Evolutionary conservation across 169 alveolate genomes (phyloP).

Genomic region (Gregarina niphandrodes): DNA sequence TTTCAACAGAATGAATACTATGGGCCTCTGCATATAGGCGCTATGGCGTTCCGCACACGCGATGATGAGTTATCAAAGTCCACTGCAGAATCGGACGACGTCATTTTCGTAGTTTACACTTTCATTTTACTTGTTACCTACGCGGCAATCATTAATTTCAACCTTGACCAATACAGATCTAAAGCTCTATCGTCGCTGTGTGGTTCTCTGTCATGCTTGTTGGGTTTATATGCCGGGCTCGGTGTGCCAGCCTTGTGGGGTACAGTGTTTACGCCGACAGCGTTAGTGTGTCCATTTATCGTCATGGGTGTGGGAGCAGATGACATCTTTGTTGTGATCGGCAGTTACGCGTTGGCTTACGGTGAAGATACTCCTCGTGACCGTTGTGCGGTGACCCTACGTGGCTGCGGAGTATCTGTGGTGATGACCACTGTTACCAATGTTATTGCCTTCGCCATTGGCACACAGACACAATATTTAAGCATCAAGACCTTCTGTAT

Average conservation of each 20-base stretch:
- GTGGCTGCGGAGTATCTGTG: slow-evolving; percentile 30
- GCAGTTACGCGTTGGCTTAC: slow-evolving; percentile 27
- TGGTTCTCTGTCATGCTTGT: slow-evolving; percentile 28
- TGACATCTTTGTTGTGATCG: slow-evolving; percentile 28
- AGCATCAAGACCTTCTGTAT: slow-evolving; percentile 41
- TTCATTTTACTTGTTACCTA: slow-evolving; percentile 26
- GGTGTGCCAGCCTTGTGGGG: slow-evolving; percentile 26
- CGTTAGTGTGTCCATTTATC: slow-evolving; percentile 26
- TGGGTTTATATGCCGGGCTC: slow-evolving; percentile 35
- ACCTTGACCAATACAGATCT: slow-evolving; percentile 28
- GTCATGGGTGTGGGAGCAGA: slow-evolving; percentile 36
- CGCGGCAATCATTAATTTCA: slow-evolving; percentile 25
- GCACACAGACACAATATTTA: slow-evolving; percentile 41
- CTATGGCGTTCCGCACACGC: slow-evolving; percentile 30
- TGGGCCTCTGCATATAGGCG: slow-evolving; percentile 21
- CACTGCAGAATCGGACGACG: slow-evolving; percentile 27
- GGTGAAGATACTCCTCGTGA: too few relatives aligned
- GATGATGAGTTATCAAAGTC: slow-evolving; percentile 32
- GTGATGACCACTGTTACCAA: slow-evolving; percentile 48
- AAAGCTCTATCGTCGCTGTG: slow-evolving; percentile 29
- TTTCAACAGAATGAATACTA: slow-evolving; percentile 22
- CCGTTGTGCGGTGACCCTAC: too few relatives aligned
- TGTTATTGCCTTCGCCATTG: slow-evolving; percentile 38
- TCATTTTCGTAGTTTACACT: slow-evolving; percentile 30
- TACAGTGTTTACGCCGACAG: slow-evolving; percentile 31